Conservation (phyloP, 192 early-diverging fungal species). For the Backusella tuberculispora region DNA sequence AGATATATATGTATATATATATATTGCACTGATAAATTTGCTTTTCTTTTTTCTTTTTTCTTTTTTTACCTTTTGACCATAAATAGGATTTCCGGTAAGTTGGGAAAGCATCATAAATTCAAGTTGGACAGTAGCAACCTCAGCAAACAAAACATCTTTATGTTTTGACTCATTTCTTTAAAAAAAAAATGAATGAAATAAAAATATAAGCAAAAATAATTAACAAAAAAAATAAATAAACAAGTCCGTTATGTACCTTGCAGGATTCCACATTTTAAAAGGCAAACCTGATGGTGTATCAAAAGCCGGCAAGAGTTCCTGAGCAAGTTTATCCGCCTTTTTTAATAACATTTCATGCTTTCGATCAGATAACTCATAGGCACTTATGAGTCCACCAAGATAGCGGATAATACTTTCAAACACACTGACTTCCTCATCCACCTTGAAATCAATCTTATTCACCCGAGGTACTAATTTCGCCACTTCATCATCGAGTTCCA, state of each 20-base stretch:
- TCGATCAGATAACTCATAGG: constrained; percentile 83
- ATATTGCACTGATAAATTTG: neutral
- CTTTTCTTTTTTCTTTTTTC: neutral
- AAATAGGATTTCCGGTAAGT: constrained; percentile 69
- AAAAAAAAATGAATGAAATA: too few species aligned
- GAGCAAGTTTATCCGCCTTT: constrained; percentile 73
- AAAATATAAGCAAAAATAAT: too few species aligned
- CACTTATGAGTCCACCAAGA: constrained; percentile 79
- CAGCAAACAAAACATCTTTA: constrained; percentile 20
- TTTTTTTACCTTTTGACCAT: constrained; percentile 56
- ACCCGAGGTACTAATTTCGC: constrained; percentile 67
- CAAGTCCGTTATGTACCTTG: constrained; percentile 7
- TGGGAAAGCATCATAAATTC: constrained; percentile 83
- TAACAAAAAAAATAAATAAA: neutral
- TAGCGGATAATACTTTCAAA: constrained; percentile 86
- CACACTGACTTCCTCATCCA: constrained; percentile 68
- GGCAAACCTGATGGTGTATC: constrained; percentile 67
- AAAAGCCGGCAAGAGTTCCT: constrained; percentile 75
- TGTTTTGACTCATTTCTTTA: neutral
- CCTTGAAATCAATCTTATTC: constrained; percentile 33
- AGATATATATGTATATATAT: constrained; percentile 16
- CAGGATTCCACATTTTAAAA: constrained; percentile 57
- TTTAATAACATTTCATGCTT: constrained; percentile 52
- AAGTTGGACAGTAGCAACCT: constrained; percentile 60
- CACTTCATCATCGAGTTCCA: constrained; percentile 82